Evolutionary conservation across 352 stramenopile genomes (phyloP), one percentile per base, ranked within the genome.

Genomic region (Globisporangium canariense): DNA sequence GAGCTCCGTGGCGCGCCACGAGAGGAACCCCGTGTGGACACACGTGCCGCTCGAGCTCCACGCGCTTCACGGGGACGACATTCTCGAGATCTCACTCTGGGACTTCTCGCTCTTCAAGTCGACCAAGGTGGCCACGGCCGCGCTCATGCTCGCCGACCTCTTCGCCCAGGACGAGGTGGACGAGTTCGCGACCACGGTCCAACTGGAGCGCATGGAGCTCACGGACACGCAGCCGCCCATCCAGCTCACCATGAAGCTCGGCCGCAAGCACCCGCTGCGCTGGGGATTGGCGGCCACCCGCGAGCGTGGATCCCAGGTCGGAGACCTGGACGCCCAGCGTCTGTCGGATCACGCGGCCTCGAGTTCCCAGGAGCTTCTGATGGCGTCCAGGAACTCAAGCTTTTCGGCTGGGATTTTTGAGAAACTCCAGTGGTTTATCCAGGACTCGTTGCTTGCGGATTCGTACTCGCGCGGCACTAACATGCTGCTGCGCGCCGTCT

Each of bases 31-130:
- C 22, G 73, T 66, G 62, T 84, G 75, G 77, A 73, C 71, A 13
- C 62, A 73, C 49, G 71, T 82, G 16, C 71, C 75, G 0, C 52
- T 90, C 10, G 71, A 71, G 22, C 69, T 85, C 43, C 74, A 76
- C 6, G 47, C 72, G 8, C 57, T 83, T 14, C 66, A 73, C 25
- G 58, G 52, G 3, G 61, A 63, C 25, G 74, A 78, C 40, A 72
- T 86, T 9, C 57, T 84, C 34, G 77, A 88, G 66, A 74, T 89
- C n/a, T 79, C 75, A 66, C 69, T 91, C 3, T 91, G 78, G 78
- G 82, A 91, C 68, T 73, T 89, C 58, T 66, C 69, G 3, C 75
- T 91, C 54, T 86, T 91, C 58, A 80, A 73, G 16, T 82, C 79
- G 5, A 65, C 83, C 4, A 87, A 85, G 38, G 78, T 91, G 20